These are phyloP conservation scores for Colletotrichum magnum DNA, from an alignment of 2,329 filamentous ascomycete species.

Conservation along the genomic window DNA sequence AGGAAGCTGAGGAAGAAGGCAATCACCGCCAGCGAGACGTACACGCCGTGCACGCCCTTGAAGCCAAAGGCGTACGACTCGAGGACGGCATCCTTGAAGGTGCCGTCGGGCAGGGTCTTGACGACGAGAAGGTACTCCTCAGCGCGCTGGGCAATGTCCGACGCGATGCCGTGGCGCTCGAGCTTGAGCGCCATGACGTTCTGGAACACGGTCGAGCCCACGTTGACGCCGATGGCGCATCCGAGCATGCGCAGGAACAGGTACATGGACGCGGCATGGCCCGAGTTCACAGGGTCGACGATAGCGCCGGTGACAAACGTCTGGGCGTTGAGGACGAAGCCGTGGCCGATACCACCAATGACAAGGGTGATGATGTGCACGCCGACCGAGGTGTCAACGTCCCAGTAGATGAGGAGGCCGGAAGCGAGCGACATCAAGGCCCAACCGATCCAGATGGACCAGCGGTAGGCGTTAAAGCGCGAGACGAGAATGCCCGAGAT, in stretches of 20 bases:
- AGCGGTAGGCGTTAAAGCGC: slow-evolving; percentile 52
- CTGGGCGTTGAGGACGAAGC: slow-evolving; percentile 44
- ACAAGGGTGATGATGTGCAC: slow-evolving; percentile 41
- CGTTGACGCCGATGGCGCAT: slow-evolving; percentile 42
- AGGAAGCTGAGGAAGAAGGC: slow-evolving; percentile 36
- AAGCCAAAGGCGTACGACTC: slow-evolving; percentile 39
- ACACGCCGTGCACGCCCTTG: slow-evolving; percentile 39
- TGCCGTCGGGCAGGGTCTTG: slow-evolving; percentile 34
- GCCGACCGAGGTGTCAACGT: slow-evolving; percentile 25
- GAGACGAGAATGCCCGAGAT: slow-evolving; percentile 49
- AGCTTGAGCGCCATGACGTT: slow-evolving; percentile 43
- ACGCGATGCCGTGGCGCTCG: slow-evolving; percentile 29
- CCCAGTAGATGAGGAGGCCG: slow-evolving; percentile 42
- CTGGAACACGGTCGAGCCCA: slow-evolving; percentile 43
- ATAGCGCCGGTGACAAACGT: slow-evolving; percentile 44
- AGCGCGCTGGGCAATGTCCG: slow-evolving; percentile 35
- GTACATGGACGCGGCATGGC: slow-evolving; percentile 42
- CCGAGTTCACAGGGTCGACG: slow-evolving; percentile 37
- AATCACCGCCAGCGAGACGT: slow-evolving; percentile 31
- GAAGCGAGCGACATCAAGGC: slow-evolving; percentile 38
- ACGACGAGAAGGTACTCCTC: slow-evolving; percentile 37
- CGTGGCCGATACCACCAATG: slow-evolving; percentile 42
- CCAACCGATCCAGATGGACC: slow-evolving; percentile 56
- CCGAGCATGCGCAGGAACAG: slow-evolving; percentile 43
- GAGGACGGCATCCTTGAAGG: slow-evolving; percentile 35